phyloP scores from a whole-genome alignment of 2,329 filamentous ascomycete species.

The Cadophora gregata region DNA sequence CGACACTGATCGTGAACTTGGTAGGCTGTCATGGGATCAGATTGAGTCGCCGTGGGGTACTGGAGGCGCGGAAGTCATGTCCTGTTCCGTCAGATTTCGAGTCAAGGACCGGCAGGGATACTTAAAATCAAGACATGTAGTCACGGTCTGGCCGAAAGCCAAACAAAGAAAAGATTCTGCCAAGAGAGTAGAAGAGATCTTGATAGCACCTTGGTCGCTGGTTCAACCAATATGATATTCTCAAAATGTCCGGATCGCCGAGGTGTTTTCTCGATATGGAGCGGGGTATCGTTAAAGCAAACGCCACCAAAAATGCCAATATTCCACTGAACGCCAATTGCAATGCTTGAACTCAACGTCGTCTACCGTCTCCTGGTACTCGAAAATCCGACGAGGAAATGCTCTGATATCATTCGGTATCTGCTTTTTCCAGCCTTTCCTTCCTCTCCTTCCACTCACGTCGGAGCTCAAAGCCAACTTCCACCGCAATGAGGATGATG shows the following conservation, averaged over 20 bases:
- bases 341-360: not conserved
- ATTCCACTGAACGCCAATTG: constrained; percentile 10
- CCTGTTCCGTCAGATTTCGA: not conserved
- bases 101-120: not conserved
- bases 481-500: constrained; percentile 89
- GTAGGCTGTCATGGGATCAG: not conserved
- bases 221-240: not conserved
- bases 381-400: not conserved
- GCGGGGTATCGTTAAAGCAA: constrained; percentile 24
- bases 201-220: not conserved
- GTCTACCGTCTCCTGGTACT: not conserved
- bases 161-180: constrained; percentile 1
- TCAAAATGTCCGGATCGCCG: not conserved
- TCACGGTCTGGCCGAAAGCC: not conserved
- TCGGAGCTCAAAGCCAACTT: constrained; percentile 86
- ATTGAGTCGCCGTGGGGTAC: not conserved
- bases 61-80: not conserved
- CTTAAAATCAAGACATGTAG: not conserved
- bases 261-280: constrained; percentile 18
- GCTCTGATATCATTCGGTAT: constrained; percentile 10
- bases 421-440: constrained; percentile 24
- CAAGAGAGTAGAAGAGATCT: constrained; percentile 8
- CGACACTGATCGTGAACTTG: not conserved
- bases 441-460: constrained; percentile 49
- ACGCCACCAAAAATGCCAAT: constrained; percentile 23